Evolutionary conservation across 768 basidiomycete species (phyloP), one percentile per base, ranked within the genome.

Genomic region (Symmetrospora coprosmae): DNA sequence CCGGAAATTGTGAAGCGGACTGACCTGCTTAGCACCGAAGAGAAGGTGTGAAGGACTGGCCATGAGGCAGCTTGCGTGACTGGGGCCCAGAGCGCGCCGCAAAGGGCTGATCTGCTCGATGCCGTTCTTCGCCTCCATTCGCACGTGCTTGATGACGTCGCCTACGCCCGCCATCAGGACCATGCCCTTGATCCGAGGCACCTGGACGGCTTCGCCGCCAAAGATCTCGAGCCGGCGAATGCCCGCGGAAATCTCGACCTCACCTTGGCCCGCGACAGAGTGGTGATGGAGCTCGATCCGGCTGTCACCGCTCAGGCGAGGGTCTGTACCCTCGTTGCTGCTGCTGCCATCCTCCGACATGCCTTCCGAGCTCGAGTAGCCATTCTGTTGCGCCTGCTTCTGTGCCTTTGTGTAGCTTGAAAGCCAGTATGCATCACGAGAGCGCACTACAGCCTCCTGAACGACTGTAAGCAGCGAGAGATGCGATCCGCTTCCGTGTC

Each of bases 371-470:
- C 11, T 5, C 5, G 27, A 31, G 49, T 13, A 50, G 28, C 11
- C 33, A 21, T n/a, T 31, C 5, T 3, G 2, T 3, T 6, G 9
- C 6, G 27, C 13, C 21, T 30, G 9, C 14, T 21, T 35, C 17
- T 46, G 13, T 16, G 16, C 55, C n/a, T 11, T 11, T 21, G n/a
- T 46, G 25, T 58, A 58, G 13, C 41, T 19, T 2, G 8, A 21
- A 16, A 45, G 31, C 55, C 55, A 58, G 34, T 51, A 45, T 0
- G 45, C 60, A 45, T 67, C 64, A 13, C 65, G 63, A 1, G 65
- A 65, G 35, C 64, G 61, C 21, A 69, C 64, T 38, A 69, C 60
- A 37, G 63, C 66, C 41, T 69, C 66, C 60, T 69, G 68, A 1
- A 64, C 35, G 13, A 67, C 19, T 3, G 68, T 67, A 38, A 65